Evolutionary conservation across 2,329 filamentous ascomycete species (phyloP).

Genomic region (Teratosphaeria zuluensis): DNA sequence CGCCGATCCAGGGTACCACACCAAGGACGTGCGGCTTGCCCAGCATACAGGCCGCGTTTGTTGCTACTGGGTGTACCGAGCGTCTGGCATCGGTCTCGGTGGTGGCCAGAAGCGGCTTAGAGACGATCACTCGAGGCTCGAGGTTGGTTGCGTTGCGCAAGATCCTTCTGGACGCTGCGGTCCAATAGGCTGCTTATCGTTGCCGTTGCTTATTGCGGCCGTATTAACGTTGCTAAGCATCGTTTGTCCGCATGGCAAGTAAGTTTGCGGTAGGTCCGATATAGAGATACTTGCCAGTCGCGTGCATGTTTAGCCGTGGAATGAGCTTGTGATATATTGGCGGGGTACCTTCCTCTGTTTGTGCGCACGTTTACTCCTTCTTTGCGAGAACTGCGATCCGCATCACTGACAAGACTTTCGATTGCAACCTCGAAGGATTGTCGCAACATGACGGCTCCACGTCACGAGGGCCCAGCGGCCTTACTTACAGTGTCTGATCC

Average conservation of each 20-base stretch:
- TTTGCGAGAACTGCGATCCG: not conserved
- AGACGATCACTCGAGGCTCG: not conserved
- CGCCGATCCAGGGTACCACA: not conserved
- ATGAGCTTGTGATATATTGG: not conserved
- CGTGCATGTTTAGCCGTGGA: not conserved
- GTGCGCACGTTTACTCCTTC: not conserved
- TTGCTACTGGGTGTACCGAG: not conserved
- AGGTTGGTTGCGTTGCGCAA: not conserved
- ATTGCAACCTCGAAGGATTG: not conserved
- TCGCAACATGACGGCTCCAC: not conserved
- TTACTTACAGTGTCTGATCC: not conserved
- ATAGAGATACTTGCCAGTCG: not conserved
- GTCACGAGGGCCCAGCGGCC: not conserved
- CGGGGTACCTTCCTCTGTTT: not conserved
- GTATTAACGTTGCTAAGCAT: not conserved
- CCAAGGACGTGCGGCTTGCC: not conserved
- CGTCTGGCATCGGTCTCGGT: not conserved
- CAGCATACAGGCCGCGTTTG: not conserved
- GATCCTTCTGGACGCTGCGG: not conserved
- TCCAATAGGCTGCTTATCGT: not conserved
- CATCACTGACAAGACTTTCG: not conserved
- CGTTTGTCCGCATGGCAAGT: not conserved
- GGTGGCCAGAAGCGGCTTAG: not conserved
- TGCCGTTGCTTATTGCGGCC: not conserved
- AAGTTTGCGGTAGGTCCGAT: not conserved